These are phyloP conservation scores for Corynespora cassiicola DNA, from an alignment of 2,329 filamentous ascomycete species.

Conservation along the genomic window DNA sequence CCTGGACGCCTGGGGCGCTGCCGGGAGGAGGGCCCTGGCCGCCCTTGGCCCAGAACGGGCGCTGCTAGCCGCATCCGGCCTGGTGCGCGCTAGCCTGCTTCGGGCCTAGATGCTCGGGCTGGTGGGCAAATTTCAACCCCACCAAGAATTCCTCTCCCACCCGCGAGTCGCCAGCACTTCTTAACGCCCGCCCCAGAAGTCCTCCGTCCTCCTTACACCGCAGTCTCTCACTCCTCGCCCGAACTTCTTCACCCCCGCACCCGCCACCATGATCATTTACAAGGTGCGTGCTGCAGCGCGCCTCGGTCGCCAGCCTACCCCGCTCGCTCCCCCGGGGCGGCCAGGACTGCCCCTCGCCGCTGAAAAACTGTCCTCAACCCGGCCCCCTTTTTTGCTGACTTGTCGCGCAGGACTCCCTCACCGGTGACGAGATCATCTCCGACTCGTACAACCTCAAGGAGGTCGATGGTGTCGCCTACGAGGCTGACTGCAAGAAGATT, in stretches of 20 bases:
- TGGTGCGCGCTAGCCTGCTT: slow-evolving; percentile 6
- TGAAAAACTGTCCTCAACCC: slow-evolving; percentile 6
- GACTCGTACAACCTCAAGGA: slow-evolving; percentile 88
- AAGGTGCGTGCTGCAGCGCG: slow-evolving; percentile 52
- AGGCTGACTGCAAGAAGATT: slow-evolving; percentile 93
- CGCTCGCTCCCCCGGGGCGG: slow-evolving; percentile 26
- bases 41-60: slow-evolving; percentile 5
- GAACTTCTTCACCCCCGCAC: slow-evolving; percentile 16
- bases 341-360: too few species aligned
- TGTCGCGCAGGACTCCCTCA: slow-evolving; percentile 78
- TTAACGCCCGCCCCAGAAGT: slow-evolving; percentile 14
- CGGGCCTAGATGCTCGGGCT: slow-evolving; percentile 16
- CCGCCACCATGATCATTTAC: slow-evolving; percentile 63
- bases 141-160: slow-evolving; percentile 28
- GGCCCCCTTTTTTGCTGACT: slow-evolving; percentile 6
- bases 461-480: slow-evolving; percentile 81
- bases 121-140: slow-evolving; percentile 33
- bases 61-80: slow-evolving; percentile 10
- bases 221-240: slow-evolving; percentile 8
- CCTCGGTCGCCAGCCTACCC: slow-evolving; percentile 31
- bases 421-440: slow-evolving; percentile 94
- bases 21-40: slow-evolving; percentile 1
- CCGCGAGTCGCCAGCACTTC: slow-evolving; percentile 15
- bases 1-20: neutral
- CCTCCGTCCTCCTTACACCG: slow-evolving; percentile 5